Evolutionary conservation across 805 yeast genomes (phyloP).

Genomic region (Lipomyces sp.): DNA sequence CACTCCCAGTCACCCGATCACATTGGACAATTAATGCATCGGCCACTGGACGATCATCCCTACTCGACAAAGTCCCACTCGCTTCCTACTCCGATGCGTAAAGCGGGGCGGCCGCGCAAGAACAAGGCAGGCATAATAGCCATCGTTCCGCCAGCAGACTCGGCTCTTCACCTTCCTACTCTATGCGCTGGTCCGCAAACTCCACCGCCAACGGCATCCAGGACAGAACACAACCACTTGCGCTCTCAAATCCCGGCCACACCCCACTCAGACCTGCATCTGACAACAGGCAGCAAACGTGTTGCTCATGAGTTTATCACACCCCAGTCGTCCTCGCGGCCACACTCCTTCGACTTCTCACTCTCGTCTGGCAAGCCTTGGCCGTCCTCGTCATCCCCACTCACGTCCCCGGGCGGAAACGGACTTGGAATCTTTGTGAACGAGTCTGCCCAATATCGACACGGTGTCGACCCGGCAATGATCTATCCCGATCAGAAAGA

Average conservation of each 20-base stretch:
- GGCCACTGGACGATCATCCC: slow-evolving; percentile 6
- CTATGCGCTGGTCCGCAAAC: slow-evolving; percentile 7
- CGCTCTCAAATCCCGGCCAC: neutral
- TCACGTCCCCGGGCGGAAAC: slow-evolving; percentile 18
- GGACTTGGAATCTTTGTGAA: slow-evolving; percentile 36
- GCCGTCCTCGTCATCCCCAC: slow-evolving; percentile 16
- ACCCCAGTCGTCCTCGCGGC: slow-evolving; percentile 26
- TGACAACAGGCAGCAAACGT: slow-evolving; percentile 12
- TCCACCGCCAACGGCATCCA: slow-evolving; percentile 12
- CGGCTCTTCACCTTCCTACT: slow-evolving; percentile 2
- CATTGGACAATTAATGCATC: neutral
- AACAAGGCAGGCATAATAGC: slow-evolving; percentile 10
- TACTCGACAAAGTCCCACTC: slow-evolving; percentile 3
- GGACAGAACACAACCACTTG: neutral
- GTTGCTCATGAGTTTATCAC: slow-evolving; percentile 19
- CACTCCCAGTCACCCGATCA: slow-evolving; percentile 10
- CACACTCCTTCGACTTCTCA: neutral
- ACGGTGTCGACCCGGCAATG: slow-evolving; percentile 27
- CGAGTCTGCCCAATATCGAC: slow-evolving; percentile 9
- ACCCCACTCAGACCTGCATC: neutral
- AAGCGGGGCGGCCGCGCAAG: slow-evolving; percentile 21
- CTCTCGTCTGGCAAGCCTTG: slow-evolving; percentile 18
- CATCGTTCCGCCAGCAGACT: slow-evolving; percentile 22
- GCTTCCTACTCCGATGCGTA: slow-evolving; percentile 8
- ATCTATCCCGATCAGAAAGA: slow-evolving; percentile 14